These are phyloP conservation scores for Candida ascalaphidarum DNA, from an alignment of 805 yeast genomes.

Conservation along the genomic window DNA sequence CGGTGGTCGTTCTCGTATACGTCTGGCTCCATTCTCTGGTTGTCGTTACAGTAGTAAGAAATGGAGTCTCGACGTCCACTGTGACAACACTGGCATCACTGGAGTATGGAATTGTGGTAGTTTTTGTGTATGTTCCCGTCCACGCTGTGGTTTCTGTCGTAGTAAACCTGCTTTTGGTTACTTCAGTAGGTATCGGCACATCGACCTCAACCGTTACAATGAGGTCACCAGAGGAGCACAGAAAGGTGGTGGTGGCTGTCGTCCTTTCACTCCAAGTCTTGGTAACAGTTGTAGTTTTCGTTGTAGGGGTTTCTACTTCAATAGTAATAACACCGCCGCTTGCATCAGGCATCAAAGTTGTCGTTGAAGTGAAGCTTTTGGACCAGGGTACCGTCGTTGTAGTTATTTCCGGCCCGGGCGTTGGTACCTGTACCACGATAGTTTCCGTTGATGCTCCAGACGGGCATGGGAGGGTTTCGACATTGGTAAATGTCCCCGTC, in stretches of 20 bases:
- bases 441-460: constrained; percentile 2
- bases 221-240: background rate
- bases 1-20: too few species aligned
- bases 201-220: background rate
- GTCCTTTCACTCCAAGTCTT: background rate
- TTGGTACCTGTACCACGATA: constrained; percentile 1
- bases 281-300: constrained; percentile 1
- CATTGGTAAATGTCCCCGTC: too few species aligned
- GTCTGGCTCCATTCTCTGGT: constrained; percentile 1
- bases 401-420: too few species aligned
- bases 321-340: constrained; percentile 1
- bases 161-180: constrained; percentile 1
- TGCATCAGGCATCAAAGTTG: too few species aligned
- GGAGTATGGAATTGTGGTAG: background rate
- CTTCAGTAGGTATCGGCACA: background rate
- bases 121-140: background rate
- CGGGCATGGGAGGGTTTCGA: background rate
- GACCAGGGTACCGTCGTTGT: too few species aligned
- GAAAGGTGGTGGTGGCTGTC: background rate
- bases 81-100: constrained; percentile 1
- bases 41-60: constrained; percentile 1
- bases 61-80: constrained; percentile 2
- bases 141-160: constrained; percentile 1
- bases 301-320: constrained; percentile 1
- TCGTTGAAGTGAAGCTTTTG: too few species aligned